These are phyloP conservation scores for Tanacetum coccineum DNA, from an alignment of 129 eudicot genomes.

Conservation along the genomic window DNA sequence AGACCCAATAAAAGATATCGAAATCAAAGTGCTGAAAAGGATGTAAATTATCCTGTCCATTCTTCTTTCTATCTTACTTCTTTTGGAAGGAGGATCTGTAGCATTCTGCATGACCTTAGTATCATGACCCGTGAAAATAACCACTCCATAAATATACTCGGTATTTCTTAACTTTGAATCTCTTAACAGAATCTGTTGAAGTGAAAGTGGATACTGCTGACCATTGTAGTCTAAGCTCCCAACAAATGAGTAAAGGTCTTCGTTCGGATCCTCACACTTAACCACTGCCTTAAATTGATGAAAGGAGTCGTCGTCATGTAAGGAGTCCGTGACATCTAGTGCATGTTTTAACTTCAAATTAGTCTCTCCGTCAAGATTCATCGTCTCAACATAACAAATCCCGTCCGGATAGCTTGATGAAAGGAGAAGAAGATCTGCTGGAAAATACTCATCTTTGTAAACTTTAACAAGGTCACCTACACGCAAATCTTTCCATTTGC, in stretches of 20 bases:
- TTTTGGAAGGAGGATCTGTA: slow-evolving; percentile 91
- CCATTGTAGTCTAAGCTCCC: slow-evolving; percentile 58
- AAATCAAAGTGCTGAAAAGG: slow-evolving; percentile 60
- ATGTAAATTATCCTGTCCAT: slow-evolving; percentile 86
- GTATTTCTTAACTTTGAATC: slow-evolving; percentile 90
- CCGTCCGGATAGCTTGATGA: slow-evolving; percentile 97
- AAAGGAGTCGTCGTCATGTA: slow-evolving; percentile 53
- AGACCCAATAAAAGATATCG: slow-evolving; percentile 70
- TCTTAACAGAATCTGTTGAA: slow-evolving; percentile 80
- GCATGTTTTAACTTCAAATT: slow-evolving; percentile 90
- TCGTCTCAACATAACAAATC: slow-evolving; percentile 90
- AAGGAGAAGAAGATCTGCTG: slow-evolving; percentile 89
- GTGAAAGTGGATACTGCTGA: slow-evolving; percentile 58
- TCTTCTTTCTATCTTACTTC: slow-evolving; percentile 80
- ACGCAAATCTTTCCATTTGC: slow-evolving; percentile 75
- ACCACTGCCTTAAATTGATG: slow-evolving; percentile 63
- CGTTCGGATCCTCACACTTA: slow-evolving; percentile 97
- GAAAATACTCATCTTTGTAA: slow-evolving; percentile 79
- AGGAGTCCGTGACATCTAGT: slow-evolving; percentile 63
- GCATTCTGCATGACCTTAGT: slow-evolving; percentile 98
- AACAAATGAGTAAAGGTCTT: slow-evolving; percentile 74
- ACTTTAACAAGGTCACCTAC: slow-evolving; percentile 92
- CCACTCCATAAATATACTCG: slow-evolving; percentile 71
- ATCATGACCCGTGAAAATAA: slow-evolving; percentile 89
- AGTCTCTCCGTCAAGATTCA: slow-evolving; percentile 96